These are phyloP conservation scores for Moniliella sp. DNA, from an alignment of 1,284 basidiomycete species.

Conservation along the genomic window DNA sequence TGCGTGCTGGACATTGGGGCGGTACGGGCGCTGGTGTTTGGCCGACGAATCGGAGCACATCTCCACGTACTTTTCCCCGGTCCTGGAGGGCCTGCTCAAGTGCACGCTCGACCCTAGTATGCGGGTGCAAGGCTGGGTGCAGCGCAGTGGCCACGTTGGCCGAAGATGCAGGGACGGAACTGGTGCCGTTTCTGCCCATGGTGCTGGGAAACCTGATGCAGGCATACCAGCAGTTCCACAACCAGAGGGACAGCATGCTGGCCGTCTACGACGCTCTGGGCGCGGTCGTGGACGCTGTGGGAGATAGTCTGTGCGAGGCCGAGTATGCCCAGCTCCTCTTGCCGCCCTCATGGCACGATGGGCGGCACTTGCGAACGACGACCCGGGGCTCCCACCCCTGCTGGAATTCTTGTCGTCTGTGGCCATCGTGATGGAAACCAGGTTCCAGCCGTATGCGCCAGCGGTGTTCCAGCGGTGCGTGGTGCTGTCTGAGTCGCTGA, in stretches of 20 bases:
- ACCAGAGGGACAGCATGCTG: conserved; percentile 97
- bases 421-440: conserved; percentile 78
- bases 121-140: conserved; percentile 93
- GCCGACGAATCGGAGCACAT: conserved; percentile 62
- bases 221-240: conserved; percentile 90
- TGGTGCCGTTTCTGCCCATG: conserved; percentile 79
- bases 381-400: conserved; percentile 77
- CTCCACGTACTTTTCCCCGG: conserved; percentile 78
- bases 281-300: conserved; percentile 87
- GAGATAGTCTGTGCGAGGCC: conserved; percentile 59
- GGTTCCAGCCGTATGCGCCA: conserved; percentile 67
- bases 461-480: conserved; percentile 84
- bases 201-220: conserved; percentile 81
- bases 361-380: conserved; percentile 66
- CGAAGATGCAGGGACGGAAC: conserved; percentile 75
- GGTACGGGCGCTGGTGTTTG: conserved; percentile 84
- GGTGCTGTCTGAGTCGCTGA: conserved; percentile 40
- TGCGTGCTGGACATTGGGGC: conserved; percentile 96
- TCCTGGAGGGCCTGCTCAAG: conserved; percentile 86
- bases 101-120: conserved; percentile 98
- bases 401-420: conserved; percentile 81
- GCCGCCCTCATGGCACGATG: conserved; percentile 74
- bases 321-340: conserved; percentile 81
- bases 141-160: conserved; percentile 94
- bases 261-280: conserved; percentile 96